Percentiles rank a stretch among this genome's conserved stretches.
Conservation (phyloP, 2,329 filamentous ascomycete genomes). For the Phialophora macrospora region DNA sequence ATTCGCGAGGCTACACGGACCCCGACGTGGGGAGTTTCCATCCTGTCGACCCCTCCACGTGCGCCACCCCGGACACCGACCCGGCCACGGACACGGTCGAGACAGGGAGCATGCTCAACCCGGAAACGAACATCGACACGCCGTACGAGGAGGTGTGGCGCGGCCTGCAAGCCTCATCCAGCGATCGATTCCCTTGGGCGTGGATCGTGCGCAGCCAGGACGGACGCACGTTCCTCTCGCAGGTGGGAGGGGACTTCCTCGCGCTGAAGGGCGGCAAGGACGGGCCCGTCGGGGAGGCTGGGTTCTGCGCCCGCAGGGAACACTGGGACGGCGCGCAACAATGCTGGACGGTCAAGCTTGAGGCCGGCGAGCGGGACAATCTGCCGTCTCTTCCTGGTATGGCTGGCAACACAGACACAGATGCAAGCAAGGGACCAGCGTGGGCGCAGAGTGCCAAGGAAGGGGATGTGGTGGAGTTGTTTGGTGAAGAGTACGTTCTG, state of each 20-base stretch:
- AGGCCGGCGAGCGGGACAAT: conserved; percentile 15
- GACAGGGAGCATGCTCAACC: conserved; percentile 29
- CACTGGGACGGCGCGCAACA: conserved; percentile 2
- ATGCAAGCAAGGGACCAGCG: background rate
- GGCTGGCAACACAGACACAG: background rate
- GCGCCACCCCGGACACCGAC: background rate
- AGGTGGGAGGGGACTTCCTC: conserved; percentile 23
- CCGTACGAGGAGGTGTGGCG: conserved; percentile 63
- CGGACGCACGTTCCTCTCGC: conserved; percentile 11
- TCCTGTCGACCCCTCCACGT: conserved; percentile 44
- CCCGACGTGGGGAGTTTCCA: conserved; percentile 36
- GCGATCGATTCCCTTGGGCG: conserved; percentile 14
- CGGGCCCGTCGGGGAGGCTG: conserved; percentile 7
- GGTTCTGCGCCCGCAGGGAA: conserved; percentile 22
- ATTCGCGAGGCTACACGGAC: conserved; percentile 29
- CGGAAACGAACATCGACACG: conserved; percentile 34
- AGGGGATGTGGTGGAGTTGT: conserved; percentile 19
- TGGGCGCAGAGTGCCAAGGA: conserved; percentile 19
- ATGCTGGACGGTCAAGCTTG: conserved; percentile 10
- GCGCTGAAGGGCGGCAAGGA: conserved; percentile 22
- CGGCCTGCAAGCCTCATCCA: conserved; percentile 1
- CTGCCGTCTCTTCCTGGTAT: conserved; percentile 13
- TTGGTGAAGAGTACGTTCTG: conserved; percentile 21
- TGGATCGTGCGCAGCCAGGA: conserved; percentile 27
- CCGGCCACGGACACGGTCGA: conserved; percentile 47